Conservation (phyloP, 352 stramenopile genomes). For the Phytophthora macrochlamydospora region DNA sequence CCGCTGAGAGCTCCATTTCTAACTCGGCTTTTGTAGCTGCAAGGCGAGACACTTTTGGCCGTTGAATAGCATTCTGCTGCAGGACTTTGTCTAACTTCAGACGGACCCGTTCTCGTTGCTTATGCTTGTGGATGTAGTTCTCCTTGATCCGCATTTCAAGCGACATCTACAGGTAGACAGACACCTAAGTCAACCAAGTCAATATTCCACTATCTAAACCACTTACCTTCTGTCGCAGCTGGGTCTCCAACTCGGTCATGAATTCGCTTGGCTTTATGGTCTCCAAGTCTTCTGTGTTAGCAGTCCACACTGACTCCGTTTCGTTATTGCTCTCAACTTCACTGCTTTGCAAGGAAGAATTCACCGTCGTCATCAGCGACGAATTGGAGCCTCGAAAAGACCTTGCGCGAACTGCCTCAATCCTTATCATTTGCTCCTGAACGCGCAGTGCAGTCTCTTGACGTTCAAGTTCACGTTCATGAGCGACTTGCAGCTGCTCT, state of each 20-base stretch:
- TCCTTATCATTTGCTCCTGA: slow-evolving; percentile 47
- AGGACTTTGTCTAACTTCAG: slow-evolving; percentile 25
- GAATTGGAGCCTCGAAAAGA: slow-evolving; percentile 14
- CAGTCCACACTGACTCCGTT: slow-evolving; percentile 17
- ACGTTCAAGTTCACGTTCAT: slow-evolving; percentile 23
- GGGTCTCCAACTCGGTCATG: slow-evolving; percentile 23
- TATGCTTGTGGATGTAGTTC: slow-evolving; percentile 30
- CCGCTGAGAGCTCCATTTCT: slow-evolving; percentile 39
- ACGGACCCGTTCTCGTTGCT: slow-evolving; percentile 30
- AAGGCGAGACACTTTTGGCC: slow-evolving; percentile 29
- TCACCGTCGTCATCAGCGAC: slow-evolving; percentile 16
- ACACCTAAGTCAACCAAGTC: no score
- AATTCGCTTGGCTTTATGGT: slow-evolving; percentile 19
- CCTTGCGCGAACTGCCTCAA: slow-evolving; percentile 39
- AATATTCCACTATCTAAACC: no score
- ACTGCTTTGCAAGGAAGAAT: slow-evolving; percentile 10
- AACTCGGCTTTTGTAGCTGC: slow-evolving; percentile 32
- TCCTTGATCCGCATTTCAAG: slow-evolving; percentile 42
- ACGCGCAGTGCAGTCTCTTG: slow-evolving; percentile 29
- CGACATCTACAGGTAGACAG: slow-evolving; percentile 35
- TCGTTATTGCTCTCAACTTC: slow-evolving; percentile 12
- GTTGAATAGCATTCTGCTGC: slow-evolving; percentile 23
- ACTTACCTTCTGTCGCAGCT: slow-evolving; percentile 24
- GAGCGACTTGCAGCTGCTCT: slow-evolving; percentile 29
- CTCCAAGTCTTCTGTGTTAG: slow-evolving; percentile 15